These are phyloP conservation scores for Arabidopsis lyrata DNA, from an alignment of 441 rosid species.

Conservation along the genomic window DNA sequence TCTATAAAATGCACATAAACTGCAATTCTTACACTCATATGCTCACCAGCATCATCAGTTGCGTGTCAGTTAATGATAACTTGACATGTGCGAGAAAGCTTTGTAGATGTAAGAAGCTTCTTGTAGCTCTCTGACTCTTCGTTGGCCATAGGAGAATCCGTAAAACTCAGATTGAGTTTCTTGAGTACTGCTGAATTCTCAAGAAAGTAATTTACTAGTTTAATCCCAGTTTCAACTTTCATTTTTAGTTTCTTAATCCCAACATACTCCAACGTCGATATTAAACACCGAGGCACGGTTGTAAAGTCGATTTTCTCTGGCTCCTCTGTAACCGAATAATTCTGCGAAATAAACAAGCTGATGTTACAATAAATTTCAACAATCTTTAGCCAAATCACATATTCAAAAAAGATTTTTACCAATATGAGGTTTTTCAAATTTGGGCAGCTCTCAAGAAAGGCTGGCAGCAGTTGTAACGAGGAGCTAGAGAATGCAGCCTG, in stretches of 20 bases:
- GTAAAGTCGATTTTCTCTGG: background rate
- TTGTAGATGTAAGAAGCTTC: conserved; percentile 1
- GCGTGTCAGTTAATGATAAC: background rate
- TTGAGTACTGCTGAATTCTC: conserved; percentile 18
- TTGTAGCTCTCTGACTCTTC: background rate
- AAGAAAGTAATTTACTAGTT: conserved; percentile 21
- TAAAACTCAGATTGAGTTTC: background rate
- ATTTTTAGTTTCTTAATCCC: background rate
- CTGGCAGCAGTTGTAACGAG: too few relatives aligned
- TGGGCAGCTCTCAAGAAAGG: too few relatives aligned
- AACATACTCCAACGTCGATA: conserved; percentile 18
- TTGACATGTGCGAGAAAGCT: conserved; percentile 9
- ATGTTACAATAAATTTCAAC: too few relatives aligned
- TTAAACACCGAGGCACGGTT: background rate
- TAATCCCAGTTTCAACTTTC: background rate
- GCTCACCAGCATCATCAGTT: too few relatives aligned
- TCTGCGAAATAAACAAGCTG: too few relatives aligned
- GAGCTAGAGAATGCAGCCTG: too few relatives aligned
- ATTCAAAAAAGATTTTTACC: too few relatives aligned
- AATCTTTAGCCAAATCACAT: too few relatives aligned
- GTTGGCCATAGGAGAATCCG: background rate
- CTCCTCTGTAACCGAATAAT: too few relatives aligned
- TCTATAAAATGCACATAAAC: too few relatives aligned
- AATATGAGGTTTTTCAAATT: too few relatives aligned
- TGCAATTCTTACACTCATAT: too few relatives aligned